Evolutionary conservation across 192 early-diverging fungal species (phyloP), one percentile per base, ranked within the genome.

Genomic region (Umbelopsis sp.): DNA sequence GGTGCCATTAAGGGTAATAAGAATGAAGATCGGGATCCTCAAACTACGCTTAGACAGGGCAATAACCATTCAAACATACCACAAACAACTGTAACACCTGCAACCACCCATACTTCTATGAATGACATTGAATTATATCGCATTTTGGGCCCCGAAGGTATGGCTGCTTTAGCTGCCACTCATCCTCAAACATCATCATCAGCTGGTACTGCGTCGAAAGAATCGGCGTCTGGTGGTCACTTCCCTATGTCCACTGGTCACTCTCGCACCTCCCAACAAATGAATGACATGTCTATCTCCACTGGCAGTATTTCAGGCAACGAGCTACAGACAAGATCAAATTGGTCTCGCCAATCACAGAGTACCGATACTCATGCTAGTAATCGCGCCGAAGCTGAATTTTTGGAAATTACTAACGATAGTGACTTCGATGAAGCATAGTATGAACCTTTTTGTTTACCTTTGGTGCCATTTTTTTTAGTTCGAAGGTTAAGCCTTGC

Each of bases 81-180:
- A 7, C 56, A 29, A 62, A 62, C 56, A 12, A 62, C 56, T 20
- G 56, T 26, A 34, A 20, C 56, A 62, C 31, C 26, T 32, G 54
- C 29, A 0, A 8, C 21, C 5, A 20, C 29, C 29, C 56, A 62
- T n/a, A 31, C 56, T 29, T 49, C 47, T 1, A 62, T 62, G 56
- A 34, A 32, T 31, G 56, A 62, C 17, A 34, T 62, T 62, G 56
- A 62, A 34, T 34, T 62, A 20, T 62, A 62, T 34, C 56, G 31
- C 0, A 14, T 32, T 34, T 20, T 62, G 26, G 56, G 56, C 31
- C 56, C 56, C 2, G 31, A 62, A 34, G 56, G 56, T 20, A 31
- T 62, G 56, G 56, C 56, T 7, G 56, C 56, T 2, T 6, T 62
- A 17, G 29, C 56, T 20, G 12, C 29, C 31, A 29, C 56, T 17